A percentile compares a stretch with the other conserved stretches of the same genome.
Evolutionary conservation across 2,329 filamentous ascomycete species (phyloP).

Genomic region (Colletotrichum sp.): DNA sequence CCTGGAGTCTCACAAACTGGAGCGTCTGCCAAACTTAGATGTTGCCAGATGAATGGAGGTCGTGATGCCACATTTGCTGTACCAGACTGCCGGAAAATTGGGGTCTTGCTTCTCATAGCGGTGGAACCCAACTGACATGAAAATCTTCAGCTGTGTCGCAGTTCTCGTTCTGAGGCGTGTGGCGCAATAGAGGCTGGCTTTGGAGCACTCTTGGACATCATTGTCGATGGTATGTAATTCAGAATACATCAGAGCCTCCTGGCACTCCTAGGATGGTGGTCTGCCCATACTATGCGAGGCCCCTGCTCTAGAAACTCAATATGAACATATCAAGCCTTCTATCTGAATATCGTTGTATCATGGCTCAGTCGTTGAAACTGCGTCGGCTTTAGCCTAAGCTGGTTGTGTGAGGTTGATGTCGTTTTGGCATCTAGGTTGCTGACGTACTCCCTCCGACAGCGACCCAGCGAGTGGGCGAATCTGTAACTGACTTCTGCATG

Average conservation of each 20-base stretch:
- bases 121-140: background rate
- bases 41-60: background rate
- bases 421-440: constrained; percentile 1
- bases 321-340: background rate
- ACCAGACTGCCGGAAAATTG: background rate
- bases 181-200: background rate
- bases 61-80: background rate
- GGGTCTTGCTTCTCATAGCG: background rate
- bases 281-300: background rate
- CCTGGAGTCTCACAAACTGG: background rate
- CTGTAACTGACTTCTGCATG: constrained; percentile 8
- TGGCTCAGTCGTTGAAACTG: background rate
- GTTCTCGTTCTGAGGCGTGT: background rate
- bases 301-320: background rate
- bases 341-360: background rate
- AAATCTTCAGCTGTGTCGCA: background rate
- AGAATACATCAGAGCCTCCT: background rate
- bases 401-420: background rate
- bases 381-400: background rate
- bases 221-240: background rate
- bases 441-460: background rate
- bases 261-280: background rate
- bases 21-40: background rate
- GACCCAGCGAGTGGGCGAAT: background rate
- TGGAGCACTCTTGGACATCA: background rate